These are phyloP conservation scores for Heliamphora exappendiculata DNA, from an alignment of 148 eudicot species.

Conservation along the genomic window DNA sequence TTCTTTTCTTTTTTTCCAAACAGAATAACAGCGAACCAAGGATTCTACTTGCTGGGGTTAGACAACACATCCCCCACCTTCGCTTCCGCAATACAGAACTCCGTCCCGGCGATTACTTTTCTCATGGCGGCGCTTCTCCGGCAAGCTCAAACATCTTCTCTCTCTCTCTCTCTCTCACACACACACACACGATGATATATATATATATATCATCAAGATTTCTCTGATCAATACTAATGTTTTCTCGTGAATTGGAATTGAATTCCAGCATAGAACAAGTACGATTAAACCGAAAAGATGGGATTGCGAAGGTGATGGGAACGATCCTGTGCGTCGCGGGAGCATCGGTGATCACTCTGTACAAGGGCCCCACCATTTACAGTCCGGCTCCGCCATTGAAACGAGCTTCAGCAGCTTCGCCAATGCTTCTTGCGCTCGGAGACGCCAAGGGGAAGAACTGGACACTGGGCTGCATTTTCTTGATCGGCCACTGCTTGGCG, in stretches of 20 bases:
- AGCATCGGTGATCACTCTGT: conserved; percentile 84
- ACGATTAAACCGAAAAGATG: conserved; percentile 68
- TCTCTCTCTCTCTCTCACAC: too few species aligned
- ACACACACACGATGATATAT: too few species aligned
- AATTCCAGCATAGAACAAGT: conserved; percentile 79
- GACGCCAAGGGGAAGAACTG: conserved; percentile 80
- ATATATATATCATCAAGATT: too few species aligned
- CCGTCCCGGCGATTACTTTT: conserved; percentile 96
- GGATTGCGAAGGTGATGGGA: conserved; percentile 67
- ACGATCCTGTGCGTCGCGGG: conserved; percentile 72
- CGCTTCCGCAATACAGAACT: conserved; percentile 95
- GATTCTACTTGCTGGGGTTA: conserved; percentile 92
- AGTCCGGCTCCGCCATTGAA: conserved; percentile 56
- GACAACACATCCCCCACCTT: conserved; percentile 97
- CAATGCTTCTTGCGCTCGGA: conserved; percentile 43
- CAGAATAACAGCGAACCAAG: conserved; percentile 98
- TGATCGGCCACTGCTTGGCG: conserved; percentile 90
- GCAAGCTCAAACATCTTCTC: conserved; percentile 22
- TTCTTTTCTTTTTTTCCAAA: not conserved
- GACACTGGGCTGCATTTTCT: conserved; percentile 84
- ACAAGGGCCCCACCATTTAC: conserved; percentile 87
- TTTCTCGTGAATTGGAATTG: not conserved
- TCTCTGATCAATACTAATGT: not conserved
- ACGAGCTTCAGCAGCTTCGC: conserved; percentile 17
- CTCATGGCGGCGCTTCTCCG: conserved; percentile 89